Evolutionary conservation across 768 basidiomycete genomes (phyloP), one percentile per base, ranked within the genome.

Genomic region (Suillus subalutaceus): DNA sequence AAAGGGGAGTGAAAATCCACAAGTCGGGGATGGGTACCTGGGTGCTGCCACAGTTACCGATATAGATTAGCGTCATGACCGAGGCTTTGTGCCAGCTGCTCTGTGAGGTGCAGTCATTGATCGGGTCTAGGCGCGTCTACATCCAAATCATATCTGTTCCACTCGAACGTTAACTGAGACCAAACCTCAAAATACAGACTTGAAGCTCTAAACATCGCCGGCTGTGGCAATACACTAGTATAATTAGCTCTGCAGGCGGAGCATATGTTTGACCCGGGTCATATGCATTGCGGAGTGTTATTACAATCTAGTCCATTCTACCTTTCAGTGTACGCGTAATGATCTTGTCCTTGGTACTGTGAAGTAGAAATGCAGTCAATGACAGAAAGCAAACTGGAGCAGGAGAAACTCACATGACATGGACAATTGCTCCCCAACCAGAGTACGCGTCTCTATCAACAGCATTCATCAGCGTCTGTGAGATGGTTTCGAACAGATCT

Each of bases 401-500:
- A 52, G 58, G 44, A 44, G 13, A 20, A 44, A 81, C 94, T 85
- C 77, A 97, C 96, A 99, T 92, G 65, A 99, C 83, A 83, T 98
- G 93, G 46, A 99, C 97, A 63, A 97, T 79, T 44, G 90, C 94
- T 52, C 97, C 97, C 96, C 95, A 98, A 66, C 97, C 97, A 63
- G 96, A 97, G 77, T 88, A 94, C 26, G 97, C 96, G 79, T 99
- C 97, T 57, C 97, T 86, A 75, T 99, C 97, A 41, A 98, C 90
- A 6, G 95, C 93, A 72, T 96, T 99, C 78, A 99, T 78, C 67
- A 99, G 79, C 8, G 96, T 96, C 79, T 99, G 97, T 37, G 94
- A 95, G 73, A 98, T 96, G 2, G 97, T 99, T 83, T 99, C 97
- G 74, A 99, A 99, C 56, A 99, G 81, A 77, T 99, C 97, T 74